Evolutionary conservation across 2,329 filamentous ascomycete species (phyloP), one percentile per base, ranked within the genome.

Genomic region (Colletotrichum filicis): DNA sequence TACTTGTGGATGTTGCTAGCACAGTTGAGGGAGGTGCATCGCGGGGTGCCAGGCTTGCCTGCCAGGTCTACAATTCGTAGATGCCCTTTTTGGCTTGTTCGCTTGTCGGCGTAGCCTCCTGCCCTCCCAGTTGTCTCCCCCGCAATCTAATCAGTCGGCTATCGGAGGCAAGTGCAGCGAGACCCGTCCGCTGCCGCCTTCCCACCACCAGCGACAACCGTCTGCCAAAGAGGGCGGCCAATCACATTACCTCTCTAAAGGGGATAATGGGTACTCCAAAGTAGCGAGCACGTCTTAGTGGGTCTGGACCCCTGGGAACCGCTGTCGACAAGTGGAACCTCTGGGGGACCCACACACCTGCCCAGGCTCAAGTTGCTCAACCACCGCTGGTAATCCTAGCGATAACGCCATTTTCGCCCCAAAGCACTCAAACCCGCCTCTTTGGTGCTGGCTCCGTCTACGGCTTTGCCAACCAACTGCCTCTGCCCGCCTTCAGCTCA

Each of bases 351-450:
- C 11, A 35, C 32, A 37, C 12, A 59, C 30, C 22, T 30, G 32
- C 32, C 61, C 46, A 63, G 16, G 14, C 26, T 28, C 61, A 16
- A 5, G 16, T 19, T 49, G 59, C 59, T 62, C 46, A 64, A 16
- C n/a, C 42, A n/a, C 7, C 7, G 42, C 42, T 49, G 42, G 19
- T 49, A 58, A 60, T 66, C 46, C 71, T 66, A 75, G 78, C 71
- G 78, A 83, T 83, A 81, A 82, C 82, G 81, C 82, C 81, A 83
- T 83, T 79, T 77, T 79, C 74, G 78, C 80, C 79, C 78, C 79
- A 80, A 78, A 83, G 81, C 82, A 82, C 78, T 75, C 75, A 78
- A 76, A 65, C 65, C 56, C 35, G 56, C 59, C 26, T 56, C 53
- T 24, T 16, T 65, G 55, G 55, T 64, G 42, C 59, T 57, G 58